Evolutionary conservation across 768 basidiomycete species (phyloP).

Genomic region (Imleria badia): DNA sequence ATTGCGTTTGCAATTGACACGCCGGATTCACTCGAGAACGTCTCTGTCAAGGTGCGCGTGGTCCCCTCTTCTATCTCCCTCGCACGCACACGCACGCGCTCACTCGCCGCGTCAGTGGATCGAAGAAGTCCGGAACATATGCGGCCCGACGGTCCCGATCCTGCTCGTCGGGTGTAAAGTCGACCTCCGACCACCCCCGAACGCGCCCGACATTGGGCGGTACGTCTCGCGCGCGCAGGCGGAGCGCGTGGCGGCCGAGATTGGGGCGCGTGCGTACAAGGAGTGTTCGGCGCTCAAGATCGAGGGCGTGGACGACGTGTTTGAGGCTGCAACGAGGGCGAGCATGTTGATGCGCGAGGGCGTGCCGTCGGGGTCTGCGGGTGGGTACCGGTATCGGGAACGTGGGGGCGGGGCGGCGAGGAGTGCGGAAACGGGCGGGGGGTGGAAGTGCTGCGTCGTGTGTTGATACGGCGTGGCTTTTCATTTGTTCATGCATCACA

Average conservation of each 20-base stretch:
- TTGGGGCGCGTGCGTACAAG: constrained; percentile 92
- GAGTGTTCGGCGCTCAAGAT: constrained; percentile 91
- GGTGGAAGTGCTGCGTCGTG: constrained; percentile 64
- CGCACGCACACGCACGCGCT: neutral
- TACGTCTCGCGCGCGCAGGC: constrained; percentile 80
- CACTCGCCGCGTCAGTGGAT: constrained; percentile 68
- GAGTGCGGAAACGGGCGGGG: constrained; percentile 40
- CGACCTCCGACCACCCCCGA: constrained; percentile 72
- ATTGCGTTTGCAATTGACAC: constrained; percentile 97
- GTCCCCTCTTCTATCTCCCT: no score
- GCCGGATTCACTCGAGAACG: constrained; percentile 95
- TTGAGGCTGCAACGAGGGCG: constrained; percentile 94
- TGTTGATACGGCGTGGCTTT: no score
- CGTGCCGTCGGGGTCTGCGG: constrained; percentile 55
- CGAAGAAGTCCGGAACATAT: constrained; percentile 96
- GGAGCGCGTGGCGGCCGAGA: constrained; percentile 74
- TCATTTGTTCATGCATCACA: constrained; percentile 3
- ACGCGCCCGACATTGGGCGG: constrained; percentile 45
- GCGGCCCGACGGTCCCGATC: constrained; percentile 89
- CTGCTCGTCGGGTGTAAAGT: constrained; percentile 96
- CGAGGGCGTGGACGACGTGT: constrained; percentile 94
- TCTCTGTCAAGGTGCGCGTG: constrained; percentile 74
- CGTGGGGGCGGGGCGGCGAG: constrained; percentile 44
- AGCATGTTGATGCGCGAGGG: constrained; percentile 96
- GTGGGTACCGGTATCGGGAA: constrained; percentile 48